Evolutionary conservation across 495 filamentous ascomycete species (phyloP).

Genomic region (Neurospora sp.): DNA sequence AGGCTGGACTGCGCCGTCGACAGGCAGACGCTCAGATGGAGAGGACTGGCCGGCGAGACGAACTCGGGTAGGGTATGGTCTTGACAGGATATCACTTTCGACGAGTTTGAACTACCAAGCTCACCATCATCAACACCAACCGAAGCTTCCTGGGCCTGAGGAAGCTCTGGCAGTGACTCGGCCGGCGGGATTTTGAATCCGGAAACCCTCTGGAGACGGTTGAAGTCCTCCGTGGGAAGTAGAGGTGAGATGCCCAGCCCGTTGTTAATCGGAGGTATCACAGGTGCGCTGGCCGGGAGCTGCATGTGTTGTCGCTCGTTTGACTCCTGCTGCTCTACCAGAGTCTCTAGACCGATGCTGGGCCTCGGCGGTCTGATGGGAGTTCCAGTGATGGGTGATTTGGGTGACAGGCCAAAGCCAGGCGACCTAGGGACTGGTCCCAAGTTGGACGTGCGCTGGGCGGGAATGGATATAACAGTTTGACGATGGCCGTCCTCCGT

Average conservation of each 20-base stretch:
- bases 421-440: neutral
- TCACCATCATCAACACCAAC: neutral
- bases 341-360: constrained; percentile 14
- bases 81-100: neutral
- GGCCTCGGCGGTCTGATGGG: neutral
- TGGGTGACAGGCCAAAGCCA: neutral
- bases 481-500: constrained; percentile 28
- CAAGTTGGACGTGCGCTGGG: neutral
- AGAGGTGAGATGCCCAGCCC: neutral
- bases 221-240: neutral
- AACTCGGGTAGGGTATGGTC: neutral
- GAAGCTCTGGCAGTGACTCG: neutral
- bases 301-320: neutral
- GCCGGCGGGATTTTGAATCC: neutral
- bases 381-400: neutral
- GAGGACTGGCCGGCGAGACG: neutral
- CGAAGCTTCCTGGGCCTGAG: neutral
- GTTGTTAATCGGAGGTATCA: constrained; percentile 1
- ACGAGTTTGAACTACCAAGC: neutral
- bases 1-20: neutral
- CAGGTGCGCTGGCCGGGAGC: neutral
- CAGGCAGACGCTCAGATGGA: neutral
- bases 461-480: constrained; percentile 43
- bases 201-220: neutral
- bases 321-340: constrained; percentile 13